Conservation (phyloP, 2,329 filamentous ascomycete genomes). For the Plectosphaerella sp. region DNA sequence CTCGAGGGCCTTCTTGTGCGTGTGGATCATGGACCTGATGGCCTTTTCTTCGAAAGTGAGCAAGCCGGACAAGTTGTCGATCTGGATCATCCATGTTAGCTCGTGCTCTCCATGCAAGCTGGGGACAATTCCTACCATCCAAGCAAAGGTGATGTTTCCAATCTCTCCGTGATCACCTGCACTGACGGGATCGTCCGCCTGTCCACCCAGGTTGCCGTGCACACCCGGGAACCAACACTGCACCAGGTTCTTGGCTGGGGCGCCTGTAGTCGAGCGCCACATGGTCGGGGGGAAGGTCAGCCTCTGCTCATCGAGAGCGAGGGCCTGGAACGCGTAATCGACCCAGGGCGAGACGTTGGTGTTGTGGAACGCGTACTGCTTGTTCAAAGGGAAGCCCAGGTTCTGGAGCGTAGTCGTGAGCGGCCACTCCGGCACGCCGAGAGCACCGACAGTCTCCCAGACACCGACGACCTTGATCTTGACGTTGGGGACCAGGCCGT, state of each 20-base stretch:
- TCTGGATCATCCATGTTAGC: background rate
- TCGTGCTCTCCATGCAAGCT: background rate
- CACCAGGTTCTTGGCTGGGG: background rate
- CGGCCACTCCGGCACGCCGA: conserved; percentile 5
- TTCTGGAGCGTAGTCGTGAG: background rate
- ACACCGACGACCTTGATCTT: conserved; percentile 5
- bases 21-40: background rate
- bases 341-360: background rate
- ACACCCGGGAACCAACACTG: conserved; percentile 9
- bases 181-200: background rate
- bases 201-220: conserved; percentile 5
- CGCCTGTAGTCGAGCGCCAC: background rate
- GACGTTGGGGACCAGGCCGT: background rate
- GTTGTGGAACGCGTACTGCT: conserved; percentile 1
- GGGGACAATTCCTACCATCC: conserved; percentile 9
- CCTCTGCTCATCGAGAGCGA: conserved; percentile 1
- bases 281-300: background rate
- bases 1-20: conserved; percentile 1
- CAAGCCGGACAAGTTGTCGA: conserved; percentile 3
- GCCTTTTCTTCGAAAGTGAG: background rate
- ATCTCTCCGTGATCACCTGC: conserved; percentile 5
- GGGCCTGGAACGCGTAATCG: conserved; percentile 2
- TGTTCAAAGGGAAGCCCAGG: background rate
- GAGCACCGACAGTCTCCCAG: conserved; percentile 8
- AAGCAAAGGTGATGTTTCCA: conserved; percentile 9